Percentiles rank a stretch among this genome's conserved stretches.
Evolutionary conservation across 1,284 basidiomycete genomes (phyloP).

Genomic region (Leucoagaricus sp.): DNA sequence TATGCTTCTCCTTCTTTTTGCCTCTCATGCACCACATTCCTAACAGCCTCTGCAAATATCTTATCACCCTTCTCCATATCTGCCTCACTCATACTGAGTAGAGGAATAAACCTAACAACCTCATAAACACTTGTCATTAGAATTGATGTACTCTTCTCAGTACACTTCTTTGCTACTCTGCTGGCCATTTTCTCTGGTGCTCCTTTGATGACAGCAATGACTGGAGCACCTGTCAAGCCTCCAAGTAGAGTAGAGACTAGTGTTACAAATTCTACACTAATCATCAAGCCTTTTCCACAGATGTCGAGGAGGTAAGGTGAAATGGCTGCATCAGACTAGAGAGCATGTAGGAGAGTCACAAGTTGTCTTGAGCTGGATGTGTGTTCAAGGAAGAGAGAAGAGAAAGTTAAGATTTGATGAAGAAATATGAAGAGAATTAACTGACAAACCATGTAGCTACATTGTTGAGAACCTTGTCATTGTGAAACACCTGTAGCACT

Average conservation of each 20-base stretch:
- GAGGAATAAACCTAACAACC: constrained; percentile 71
- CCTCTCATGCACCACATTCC: constrained; percentile 43
- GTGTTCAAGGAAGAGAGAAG: neutral
- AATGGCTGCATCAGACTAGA: constrained; percentile 55
- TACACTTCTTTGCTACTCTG: constrained; percentile 78
- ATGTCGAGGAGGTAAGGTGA: constrained; percentile 69
- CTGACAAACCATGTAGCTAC: constrained; percentile 63
- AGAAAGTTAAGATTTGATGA: neutral
- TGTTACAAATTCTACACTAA: constrained; percentile 78
- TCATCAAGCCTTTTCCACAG: constrained; percentile 80
- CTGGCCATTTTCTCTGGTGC: constrained; percentile 69
- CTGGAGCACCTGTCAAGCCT: constrained; percentile 41
- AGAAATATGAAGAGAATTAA: neutral
- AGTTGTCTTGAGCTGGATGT: constrained; percentile 79
- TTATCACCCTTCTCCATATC: constrained; percentile 43
- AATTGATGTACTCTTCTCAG: constrained; percentile 82
- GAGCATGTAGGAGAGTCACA: constrained; percentile 56
- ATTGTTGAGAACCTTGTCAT: constrained; percentile 80
- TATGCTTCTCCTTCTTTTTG: no score
- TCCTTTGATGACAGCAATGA: constrained; percentile 25
- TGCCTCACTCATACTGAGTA: constrained; percentile 42
- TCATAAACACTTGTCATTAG: constrained; percentile 82
- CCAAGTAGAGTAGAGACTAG: constrained; percentile 39
- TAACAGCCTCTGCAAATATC: constrained; percentile 47
- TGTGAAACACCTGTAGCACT: constrained; percentile 74